Percentiles rank a stretch among this genome's conserved stretches.
Evolutionary conservation across 345 rosid species (phyloP).

Genomic region (Sisymbrium altissimum): DNA sequence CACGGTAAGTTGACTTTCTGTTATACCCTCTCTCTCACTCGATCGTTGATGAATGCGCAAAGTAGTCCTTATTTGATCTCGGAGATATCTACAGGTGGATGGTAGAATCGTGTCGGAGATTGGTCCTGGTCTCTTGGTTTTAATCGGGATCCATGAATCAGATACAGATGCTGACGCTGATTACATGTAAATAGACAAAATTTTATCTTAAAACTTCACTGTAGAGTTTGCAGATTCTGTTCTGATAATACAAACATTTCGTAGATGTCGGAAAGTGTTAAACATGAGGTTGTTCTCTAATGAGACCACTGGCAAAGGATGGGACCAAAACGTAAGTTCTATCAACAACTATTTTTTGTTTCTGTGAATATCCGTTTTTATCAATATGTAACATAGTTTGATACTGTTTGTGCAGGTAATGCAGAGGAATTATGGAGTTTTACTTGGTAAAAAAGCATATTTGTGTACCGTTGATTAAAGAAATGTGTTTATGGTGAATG

Average conservation of each 20-base stretch:
- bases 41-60: not conserved
- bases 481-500: not conserved
- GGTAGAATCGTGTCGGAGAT: conserved; percentile 73
- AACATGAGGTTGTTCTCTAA: conserved; percentile 88
- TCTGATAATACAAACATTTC: not conserved
- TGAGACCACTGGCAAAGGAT: conserved; percentile 68
- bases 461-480: too few relatives aligned
- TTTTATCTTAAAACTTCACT: not conserved
- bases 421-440: conserved; percentile 69
- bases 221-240: too few relatives aligned
- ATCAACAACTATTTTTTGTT: not conserved
- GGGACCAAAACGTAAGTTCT: conserved; percentile 75
- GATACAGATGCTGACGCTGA: conserved; percentile 76
- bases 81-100: conserved; percentile 50
- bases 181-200: conserved; percentile 52
- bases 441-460: conserved; percentile 55
- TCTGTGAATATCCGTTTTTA: not conserved
- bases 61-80: not conserved
- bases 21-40: not conserved
- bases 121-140: conserved; percentile 82
- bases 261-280: conserved; percentile 81
- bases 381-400: not conserved
- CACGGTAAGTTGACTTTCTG: conserved; percentile 39
- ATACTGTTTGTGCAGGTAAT: conserved; percentile 57
- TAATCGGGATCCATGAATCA: conserved; percentile 74